Conservation (phyloP, 306 rosid genomes). For the Lathyrus oleraceus region DNA sequence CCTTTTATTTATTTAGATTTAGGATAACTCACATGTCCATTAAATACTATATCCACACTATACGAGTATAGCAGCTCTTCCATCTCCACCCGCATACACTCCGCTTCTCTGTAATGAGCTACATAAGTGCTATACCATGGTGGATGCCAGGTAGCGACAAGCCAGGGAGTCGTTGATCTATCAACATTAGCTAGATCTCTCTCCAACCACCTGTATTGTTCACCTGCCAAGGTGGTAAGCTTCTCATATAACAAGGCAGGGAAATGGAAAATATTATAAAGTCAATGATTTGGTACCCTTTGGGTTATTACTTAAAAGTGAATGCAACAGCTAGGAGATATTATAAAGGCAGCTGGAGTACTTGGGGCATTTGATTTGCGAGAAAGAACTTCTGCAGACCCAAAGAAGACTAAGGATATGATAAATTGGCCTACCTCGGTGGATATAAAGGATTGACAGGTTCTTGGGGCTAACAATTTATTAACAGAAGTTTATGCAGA, state of each 20-base stretch:
- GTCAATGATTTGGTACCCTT: neutral
- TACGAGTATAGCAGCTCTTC: constrained; percentile 71
- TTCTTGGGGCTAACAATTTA: neutral
- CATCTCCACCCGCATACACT: constrained; percentile 77
- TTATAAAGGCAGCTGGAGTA: neutral
- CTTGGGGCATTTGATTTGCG: neutral
- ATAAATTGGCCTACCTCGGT: neutral
- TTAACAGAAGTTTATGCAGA: neutral
- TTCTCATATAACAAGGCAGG: constrained; percentile 11
- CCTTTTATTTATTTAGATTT: constrained; percentile 1
- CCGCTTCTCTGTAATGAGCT: constrained; percentile 83
- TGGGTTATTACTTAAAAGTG: neutral
- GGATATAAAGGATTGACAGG: neutral
- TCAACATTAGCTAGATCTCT: constrained; percentile 70
- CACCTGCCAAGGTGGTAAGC: constrained; percentile 45
- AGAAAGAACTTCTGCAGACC: neutral
- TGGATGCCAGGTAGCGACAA: constrained; percentile 84
- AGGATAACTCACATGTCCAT: constrained; percentile 73
- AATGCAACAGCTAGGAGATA: neutral
- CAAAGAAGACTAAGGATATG: neutral
- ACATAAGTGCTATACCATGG: constrained; percentile 77
- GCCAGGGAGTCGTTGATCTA: constrained; percentile 82
- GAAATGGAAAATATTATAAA: neutral
- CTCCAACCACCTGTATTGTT: constrained; percentile 81
- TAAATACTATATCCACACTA: constrained; percentile 75